A percentile compares a stretch with the other conserved stretches of the same genome.
phyloP scores from a whole-genome alignment of 2,329 filamentous ascomycete genomes.

The Uncinocarpus reesii region DNA sequence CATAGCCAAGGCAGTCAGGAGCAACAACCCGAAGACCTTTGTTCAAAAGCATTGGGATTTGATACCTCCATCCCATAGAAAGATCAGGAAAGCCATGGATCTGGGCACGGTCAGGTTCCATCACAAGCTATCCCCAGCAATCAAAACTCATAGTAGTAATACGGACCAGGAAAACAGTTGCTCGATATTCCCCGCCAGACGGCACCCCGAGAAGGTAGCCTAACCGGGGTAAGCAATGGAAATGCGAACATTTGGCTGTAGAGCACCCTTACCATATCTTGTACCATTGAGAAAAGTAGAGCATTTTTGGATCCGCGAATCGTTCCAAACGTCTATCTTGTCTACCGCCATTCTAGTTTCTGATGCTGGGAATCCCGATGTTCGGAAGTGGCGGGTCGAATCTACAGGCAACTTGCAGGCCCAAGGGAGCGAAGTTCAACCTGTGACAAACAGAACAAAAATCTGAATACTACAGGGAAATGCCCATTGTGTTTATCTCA shows the following conservation, averaged over 20 bases:
- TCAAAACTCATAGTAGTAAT: background rate
- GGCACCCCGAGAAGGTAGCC: constrained; percentile 47
- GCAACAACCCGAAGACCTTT: constrained; percentile 69
- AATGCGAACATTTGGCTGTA: too few species aligned
- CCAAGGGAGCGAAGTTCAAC: too few species aligned
- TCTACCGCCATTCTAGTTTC: constrained; percentile 35
- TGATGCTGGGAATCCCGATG: background rate
- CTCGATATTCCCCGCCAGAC: constrained; percentile 33
- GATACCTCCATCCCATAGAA: constrained; percentile 76
- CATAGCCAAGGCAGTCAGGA: constrained; percentile 81
- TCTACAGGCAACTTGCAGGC: too few species aligned
- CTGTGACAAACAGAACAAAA: too few species aligned
- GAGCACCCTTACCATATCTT: constrained; percentile 57
- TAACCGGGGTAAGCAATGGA: constrained; percentile 17
- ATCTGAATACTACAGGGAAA: too few species aligned
- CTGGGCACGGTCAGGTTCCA: constrained; percentile 23
- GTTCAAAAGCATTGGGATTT: constrained; percentile 65
- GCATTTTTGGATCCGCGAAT: constrained; percentile 56
- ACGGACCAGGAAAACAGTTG: constrained; percentile 46
- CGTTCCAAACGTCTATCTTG: constrained; percentile 53
- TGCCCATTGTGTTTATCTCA: too few species aligned
- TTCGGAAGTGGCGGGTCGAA: background rate
- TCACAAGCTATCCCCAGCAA: background rate
- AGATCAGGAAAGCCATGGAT: constrained; percentile 78
- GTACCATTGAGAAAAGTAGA: constrained; percentile 55